Conservation (phyloP, 2,329 filamentous ascomycete genomes). For the Aureobasidium zeae region DNA sequence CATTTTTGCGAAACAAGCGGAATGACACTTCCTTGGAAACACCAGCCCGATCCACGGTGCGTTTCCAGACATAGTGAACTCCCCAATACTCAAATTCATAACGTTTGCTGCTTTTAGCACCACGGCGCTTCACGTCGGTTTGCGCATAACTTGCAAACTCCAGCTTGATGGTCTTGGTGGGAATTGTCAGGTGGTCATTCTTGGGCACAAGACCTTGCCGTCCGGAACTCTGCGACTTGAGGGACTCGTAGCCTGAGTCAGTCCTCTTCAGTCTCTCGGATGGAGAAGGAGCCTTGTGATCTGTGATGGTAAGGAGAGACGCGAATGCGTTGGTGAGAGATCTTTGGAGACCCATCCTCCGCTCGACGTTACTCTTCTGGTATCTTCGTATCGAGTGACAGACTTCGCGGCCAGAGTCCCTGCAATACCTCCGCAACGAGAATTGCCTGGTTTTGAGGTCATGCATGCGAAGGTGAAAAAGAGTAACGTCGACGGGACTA, state of each 20-base stretch:
- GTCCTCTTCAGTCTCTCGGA: conserved; percentile 41
- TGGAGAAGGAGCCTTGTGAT: conserved; percentile 36
- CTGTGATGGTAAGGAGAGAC: conserved; percentile 47
- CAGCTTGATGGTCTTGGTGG: conserved; percentile 73
- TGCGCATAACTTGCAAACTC: conserved; percentile 98
- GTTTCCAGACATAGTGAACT: conserved; percentile 72
- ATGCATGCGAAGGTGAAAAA: conserved; percentile 94
- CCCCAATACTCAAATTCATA: conserved; percentile 97
- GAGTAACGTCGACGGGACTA: conserved; percentile 50
- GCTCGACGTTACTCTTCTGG: conserved; percentile 43
- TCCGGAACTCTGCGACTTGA: conserved; percentile 31
- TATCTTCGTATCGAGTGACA: conserved; percentile 73
- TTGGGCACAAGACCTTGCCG: conserved; percentile 29
- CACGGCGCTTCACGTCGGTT: conserved; percentile 66
- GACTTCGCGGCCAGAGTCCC: conserved; percentile 86
- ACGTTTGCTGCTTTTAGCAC: conserved; percentile 56
- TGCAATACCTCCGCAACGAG: conserved; percentile 81
- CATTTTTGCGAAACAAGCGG: conserved; percentile 63
- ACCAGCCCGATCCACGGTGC: conserved; percentile 59
- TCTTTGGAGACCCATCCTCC: conserved; percentile 45
- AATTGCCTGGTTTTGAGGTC: conserved; percentile 80
- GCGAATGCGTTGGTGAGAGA: conserved; percentile 53
- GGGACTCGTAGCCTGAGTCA: conserved; percentile 51
- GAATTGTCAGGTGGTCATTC: conserved; percentile 33
- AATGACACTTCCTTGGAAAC: conserved; percentile 59